Percentiles rank a stretch among this genome's conserved stretches.
Conservation (phyloP, 345 rosid species). For the Dipteronia dyeriana region DNA sequence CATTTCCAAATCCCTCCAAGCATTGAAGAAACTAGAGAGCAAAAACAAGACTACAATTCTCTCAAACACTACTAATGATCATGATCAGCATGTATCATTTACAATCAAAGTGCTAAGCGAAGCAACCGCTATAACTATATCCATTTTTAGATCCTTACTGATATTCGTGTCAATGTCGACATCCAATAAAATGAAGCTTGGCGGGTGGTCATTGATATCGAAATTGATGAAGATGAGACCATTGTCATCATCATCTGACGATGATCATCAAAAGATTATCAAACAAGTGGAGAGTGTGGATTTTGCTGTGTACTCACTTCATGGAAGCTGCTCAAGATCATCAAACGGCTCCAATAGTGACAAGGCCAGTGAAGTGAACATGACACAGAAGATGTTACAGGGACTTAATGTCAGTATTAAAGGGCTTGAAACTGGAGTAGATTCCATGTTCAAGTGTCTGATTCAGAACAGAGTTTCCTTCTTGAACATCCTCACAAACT, state of each 20-base stretch:
- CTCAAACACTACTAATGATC: neutral
- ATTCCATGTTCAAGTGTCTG: constrained; percentile 46
- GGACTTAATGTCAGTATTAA: constrained; percentile 34
- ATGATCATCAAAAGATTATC: constrained; percentile 11
- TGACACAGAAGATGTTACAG: constrained; percentile 32
- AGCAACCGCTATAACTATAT: constrained; percentile 21
- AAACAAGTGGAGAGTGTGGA: constrained; percentile 48
- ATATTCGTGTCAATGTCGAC: constrained; percentile 26
- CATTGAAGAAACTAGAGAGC: constrained; percentile 30
- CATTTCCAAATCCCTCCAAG: constrained; percentile 14
- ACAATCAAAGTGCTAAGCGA: constrained; percentile 25
- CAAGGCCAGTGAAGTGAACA: constrained; percentile 19
- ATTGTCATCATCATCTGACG: constrained; percentile 12
- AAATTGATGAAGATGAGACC: constrained; percentile 32
- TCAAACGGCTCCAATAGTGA: neutral
- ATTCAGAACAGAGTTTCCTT: constrained; percentile 51
- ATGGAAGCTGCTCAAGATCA: constrained; percentile 5
- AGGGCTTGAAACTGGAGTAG: constrained; percentile 49
- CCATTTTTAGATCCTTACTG: constrained; percentile 26
- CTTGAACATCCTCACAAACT: constrained; percentile 47
- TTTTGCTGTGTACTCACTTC: constrained; percentile 19
- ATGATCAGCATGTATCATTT: constrained; percentile 11
- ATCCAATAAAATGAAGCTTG: constrained; percentile 18
- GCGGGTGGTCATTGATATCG: constrained; percentile 37
- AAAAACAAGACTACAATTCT: neutral